Evolutionary conservation across 805 yeast species (phyloP).

Genomic region (Metschnikowia peoriensis): DNA sequence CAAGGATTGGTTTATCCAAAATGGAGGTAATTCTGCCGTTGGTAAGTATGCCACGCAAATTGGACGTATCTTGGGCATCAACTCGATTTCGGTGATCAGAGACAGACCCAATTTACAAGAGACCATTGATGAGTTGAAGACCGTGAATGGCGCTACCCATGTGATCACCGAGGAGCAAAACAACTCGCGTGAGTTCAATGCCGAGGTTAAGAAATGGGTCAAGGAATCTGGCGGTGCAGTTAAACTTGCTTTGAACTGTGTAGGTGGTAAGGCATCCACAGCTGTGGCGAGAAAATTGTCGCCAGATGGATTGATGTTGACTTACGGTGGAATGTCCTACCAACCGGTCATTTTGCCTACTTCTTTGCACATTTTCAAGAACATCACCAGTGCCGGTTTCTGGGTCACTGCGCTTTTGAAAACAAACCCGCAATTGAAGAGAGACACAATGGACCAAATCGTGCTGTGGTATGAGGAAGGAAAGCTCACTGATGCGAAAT

Average conservation of each 20-base stretch:
- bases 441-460: conserved; percentile 34
- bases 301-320: conserved; percentile 73
- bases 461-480: conserved; percentile 44
- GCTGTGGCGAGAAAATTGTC: conserved; percentile 81
- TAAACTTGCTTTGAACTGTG: conserved; percentile 83
- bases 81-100: conserved; percentile 85
- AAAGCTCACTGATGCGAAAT: conserved; percentile 37
- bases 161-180: conserved; percentile 90
- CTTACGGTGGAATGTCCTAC: conserved; percentile 97
- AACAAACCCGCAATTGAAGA: conserved; percentile 34
- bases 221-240: conserved; percentile 50
- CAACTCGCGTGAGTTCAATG: conserved; percentile 62
- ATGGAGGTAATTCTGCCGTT: conserved; percentile 95
- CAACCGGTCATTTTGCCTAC: conserved; percentile 94
- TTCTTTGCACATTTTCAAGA: conserved; percentile 84
- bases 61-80: conserved; percentile 72
- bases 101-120: conserved; percentile 77
- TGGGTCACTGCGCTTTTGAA: conserved; percentile 73
- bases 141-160: conserved; percentile 72
- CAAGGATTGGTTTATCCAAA: conserved; percentile 87
- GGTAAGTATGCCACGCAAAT: conserved; percentile 90
- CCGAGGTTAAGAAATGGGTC: conserved; percentile 55
- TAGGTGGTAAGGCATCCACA: conserved; percentile 86
- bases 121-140: conserved; percentile 48
- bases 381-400: conserved; percentile 81